Base-by-base conservation (phyloP, 139 green algal genomes). In the Micromonas commoda region DNA sequence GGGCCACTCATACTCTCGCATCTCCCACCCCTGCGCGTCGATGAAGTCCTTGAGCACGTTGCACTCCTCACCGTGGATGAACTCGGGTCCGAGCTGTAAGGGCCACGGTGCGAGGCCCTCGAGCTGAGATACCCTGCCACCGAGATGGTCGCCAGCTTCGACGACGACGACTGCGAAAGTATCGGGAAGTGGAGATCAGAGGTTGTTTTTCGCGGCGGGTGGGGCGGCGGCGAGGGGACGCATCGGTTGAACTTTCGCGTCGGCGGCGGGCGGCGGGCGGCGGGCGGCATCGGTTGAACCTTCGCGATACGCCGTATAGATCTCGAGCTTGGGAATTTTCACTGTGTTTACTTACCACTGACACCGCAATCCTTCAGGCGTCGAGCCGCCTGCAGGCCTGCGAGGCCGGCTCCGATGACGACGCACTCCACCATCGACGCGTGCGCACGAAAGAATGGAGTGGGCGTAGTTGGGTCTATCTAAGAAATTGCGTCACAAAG, bases 61-160 rank as follows among this genome's bases (percentile, higher is more conserved):
- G 65, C 88, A 86, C 54, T 79, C 64, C 20, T 70, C 75, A 33
- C 91, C 91, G 79, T 96, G 91, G 0, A 96, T 74, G 63, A 96
- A 96, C 77, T 95, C 89, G 3, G 91, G 79, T 0, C 91, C 91
- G 3, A 85, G 74, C 82, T 96, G 85, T 3, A 97, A 70, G 2
- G 89, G 83, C 91, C 91, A 97, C 1, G 87, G 84, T 0, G 84
- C 86, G 26, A 94, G 38, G 26, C 85, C 89, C n/a, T 89, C 70
- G 0, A 90, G 38, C 88, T 93, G 83, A 57, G 83, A 83, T 2
- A 92, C 80, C 57, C 89, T 82, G 0, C 90, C 90, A 16, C 89
- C 90, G 0, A 91, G 57, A 0, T 70, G 64, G 31, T 87, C 66
- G 28, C 87, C 80, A 0, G 89, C 88, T 77, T 95, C 90, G 3